Evolutionary conservation across 1,284 basidiomycete species (phyloP).

Genomic region (Leccinum fallax): DNA sequence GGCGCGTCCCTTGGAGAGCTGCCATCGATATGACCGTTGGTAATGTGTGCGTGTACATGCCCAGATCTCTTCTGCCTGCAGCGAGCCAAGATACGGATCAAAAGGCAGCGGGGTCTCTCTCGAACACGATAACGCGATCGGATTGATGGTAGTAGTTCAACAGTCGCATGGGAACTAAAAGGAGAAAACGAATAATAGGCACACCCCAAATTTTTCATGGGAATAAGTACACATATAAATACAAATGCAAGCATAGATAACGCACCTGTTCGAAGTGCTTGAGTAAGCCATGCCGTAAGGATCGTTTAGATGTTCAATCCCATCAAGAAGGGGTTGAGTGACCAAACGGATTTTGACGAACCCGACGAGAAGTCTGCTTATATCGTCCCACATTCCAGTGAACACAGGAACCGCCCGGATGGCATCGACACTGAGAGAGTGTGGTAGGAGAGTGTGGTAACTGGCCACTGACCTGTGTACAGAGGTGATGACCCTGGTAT

Average conservation of each 20-base stretch:
- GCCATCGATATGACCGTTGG: background rate
- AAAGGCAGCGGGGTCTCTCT: background rate
- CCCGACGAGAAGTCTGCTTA: conserved; percentile 5
- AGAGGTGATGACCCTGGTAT: background rate
- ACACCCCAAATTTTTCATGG: background rate
- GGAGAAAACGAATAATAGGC: background rate
- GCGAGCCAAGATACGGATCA: background rate
- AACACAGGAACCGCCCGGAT: conserved; percentile 6
- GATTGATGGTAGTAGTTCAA: background rate
- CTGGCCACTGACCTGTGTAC: background rate
- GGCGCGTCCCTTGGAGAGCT: conserved; percentile 3
- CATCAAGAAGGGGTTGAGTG: background rate
- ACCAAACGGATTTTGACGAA: too few relatives aligned
- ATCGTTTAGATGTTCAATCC: background rate
- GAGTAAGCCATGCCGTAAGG: background rate
- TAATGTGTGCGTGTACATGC: background rate
- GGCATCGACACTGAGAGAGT: background rate
- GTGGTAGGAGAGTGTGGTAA: background rate
- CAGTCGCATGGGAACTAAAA: conserved; percentile 9
- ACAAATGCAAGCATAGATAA: background rate
- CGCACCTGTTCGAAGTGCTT: background rate
- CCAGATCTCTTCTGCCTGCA: background rate
- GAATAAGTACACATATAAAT: conserved; percentile 1
- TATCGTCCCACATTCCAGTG: conserved; percentile 15
- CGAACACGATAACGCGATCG: background rate